Conservation (phyloP, 768 basidiomycete genomes). For the Suillus subaureus region DNA sequence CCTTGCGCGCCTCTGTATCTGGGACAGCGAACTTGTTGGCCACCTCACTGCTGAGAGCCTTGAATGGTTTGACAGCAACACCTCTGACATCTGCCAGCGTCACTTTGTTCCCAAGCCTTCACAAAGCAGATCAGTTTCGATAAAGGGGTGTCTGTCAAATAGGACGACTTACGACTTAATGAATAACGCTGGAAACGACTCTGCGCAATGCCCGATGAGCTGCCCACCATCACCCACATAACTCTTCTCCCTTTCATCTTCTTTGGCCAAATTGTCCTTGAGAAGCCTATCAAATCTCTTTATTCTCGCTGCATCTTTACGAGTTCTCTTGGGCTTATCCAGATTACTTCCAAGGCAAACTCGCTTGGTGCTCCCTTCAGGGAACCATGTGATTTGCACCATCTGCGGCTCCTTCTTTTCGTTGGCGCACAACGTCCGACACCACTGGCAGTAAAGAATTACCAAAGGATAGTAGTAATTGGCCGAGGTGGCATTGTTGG, state of each 20-base stretch:
- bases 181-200: background rate
- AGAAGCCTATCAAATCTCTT: no score
- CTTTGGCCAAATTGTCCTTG: no score
- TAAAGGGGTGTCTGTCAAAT: background rate
- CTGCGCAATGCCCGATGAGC: conserved; percentile 6
- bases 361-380: background rate
- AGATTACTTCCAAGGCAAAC: no score
- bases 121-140: background rate
- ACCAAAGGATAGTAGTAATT: conserved; percentile 9
- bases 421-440: no score
- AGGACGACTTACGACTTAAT: conserved; percentile 1
- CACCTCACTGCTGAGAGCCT: background rate
- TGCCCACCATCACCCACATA: no score
- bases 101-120: background rate
- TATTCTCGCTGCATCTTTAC: background rate
- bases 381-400: conserved; percentile 9
- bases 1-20: background rate
- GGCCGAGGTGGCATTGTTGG: background rate
- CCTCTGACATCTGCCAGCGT: background rate
- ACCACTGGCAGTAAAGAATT: background rate
- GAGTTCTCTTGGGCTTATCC: no score
- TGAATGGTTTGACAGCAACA: background rate
- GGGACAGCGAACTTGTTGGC: background rate
- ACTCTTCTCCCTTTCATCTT: no score
- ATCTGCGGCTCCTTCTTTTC: background rate